Evolutionary conservation across 768 basidiomycete species (phyloP).

Genomic region (Neoboletus magnificus): DNA sequence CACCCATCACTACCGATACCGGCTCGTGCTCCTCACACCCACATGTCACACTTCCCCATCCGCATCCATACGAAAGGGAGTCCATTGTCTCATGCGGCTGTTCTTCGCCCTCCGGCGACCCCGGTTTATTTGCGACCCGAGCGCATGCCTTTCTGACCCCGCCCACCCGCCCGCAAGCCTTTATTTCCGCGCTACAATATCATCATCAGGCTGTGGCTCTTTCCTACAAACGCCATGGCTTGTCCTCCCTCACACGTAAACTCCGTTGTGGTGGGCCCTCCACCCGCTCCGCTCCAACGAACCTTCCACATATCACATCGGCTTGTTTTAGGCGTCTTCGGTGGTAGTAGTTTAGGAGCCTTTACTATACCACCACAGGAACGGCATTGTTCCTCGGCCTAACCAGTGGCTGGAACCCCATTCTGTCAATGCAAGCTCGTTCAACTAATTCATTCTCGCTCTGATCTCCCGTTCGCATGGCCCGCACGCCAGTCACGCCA

Average conservation of each 20-base stretch:
- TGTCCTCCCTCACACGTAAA: conserved; percentile 26
- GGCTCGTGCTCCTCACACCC: conserved; percentile 5
- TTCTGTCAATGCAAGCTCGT: conserved; percentile 15
- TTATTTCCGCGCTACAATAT: conserved; percentile 25
- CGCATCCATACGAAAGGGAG: conserved; percentile 15
- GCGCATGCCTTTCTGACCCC: conserved; percentile 18
- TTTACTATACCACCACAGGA: conserved; percentile 9
- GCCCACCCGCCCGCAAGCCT: conserved; percentile 8
- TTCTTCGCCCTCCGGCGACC: conserved; percentile 19
- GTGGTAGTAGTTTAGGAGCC: conserved; percentile 18
- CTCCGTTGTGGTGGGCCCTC: conserved; percentile 17
- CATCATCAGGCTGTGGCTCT: conserved; percentile 9
- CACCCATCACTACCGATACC: conserved; percentile 13
- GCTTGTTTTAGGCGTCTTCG: conserved; percentile 19
- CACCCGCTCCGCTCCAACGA: conserved; percentile 7
- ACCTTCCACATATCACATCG: conserved; percentile 18
- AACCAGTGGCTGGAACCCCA: conserved; percentile 10
- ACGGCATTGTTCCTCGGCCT: conserved; percentile 16
- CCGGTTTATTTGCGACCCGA: conserved; percentile 28
- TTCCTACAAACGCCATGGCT: conserved; percentile 10
- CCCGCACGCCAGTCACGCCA: conserved; percentile 15
- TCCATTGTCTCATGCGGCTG: conserved; percentile 26
- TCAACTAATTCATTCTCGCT: conserved; percentile 13
- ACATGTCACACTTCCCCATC: conserved; percentile 17
- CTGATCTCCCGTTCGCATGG: conserved; percentile 18